Evolutionary conservation across 225 moss, liverwort and hornwort species (phyloP), one percentile per base, ranked within the genome.

Genomic region (Antitrichia curtipendula): DNA sequence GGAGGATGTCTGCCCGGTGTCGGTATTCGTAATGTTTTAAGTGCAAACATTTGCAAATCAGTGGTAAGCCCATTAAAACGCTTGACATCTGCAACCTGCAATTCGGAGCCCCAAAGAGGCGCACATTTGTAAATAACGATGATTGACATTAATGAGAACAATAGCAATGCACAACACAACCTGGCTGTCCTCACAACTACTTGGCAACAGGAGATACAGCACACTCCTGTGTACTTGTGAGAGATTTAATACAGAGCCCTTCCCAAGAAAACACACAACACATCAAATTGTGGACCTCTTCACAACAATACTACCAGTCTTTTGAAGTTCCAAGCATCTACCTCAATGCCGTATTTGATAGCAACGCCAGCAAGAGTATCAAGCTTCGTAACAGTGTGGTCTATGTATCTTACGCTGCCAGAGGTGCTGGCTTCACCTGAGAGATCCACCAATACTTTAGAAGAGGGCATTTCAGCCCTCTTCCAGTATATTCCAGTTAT

Each of bases 281-380:
- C 27, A 84, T 16, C 62, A 78, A 73, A 47, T 16, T 50, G 52
- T 59, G 72, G 13, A 63, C 38, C 59, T 43, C 82, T 86, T 17
- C 40, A 58, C 28, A 59, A 78, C 63, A 64, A 86, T 52, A 86
- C 54, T 41, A 40, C 63, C 47, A 70, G 25, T 49, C 22, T 61
- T 59, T 82, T 65, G 28, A 43, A 68, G 62, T 62, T 84, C 56
- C 69, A 72, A 82, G 73, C 82, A 82, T 90, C 13, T 87, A 97
- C 98, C 98, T 98, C 98, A 69, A 98, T 92, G 84, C 98, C 98
- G 85, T 98, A 98, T 71, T 98, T 98, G 91, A 98, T 98, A 80
- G 98, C 98, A 74, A 98, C 90, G 82, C 98, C 98, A 54, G 97
- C 96, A 89, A 98, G 91, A 88, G 97, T 98, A 88, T 98, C 98